phyloP scores from a whole-genome alignment of 2,329 filamentous ascomycete genomes.

The Coccinonectria pachysandricola region DNA sequence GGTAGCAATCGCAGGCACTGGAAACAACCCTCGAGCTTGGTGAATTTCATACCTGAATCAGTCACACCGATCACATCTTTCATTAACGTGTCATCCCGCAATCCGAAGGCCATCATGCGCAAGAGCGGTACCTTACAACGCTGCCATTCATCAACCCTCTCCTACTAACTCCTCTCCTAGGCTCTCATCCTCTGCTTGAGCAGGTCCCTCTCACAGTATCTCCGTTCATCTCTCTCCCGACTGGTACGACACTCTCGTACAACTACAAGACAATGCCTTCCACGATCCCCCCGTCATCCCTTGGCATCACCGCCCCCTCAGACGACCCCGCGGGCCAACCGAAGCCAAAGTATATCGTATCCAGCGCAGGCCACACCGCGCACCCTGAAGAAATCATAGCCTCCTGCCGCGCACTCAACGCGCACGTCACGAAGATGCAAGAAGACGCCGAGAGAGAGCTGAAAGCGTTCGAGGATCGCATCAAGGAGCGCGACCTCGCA shows the following conservation, averaged over 20 bases:
- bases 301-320: constrained; percentile 27
- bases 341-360: constrained; percentile 67
- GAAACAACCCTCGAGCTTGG: neutral
- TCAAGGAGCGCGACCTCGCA: constrained; percentile 56
- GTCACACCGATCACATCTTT: neutral
- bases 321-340: constrained; percentile 24
- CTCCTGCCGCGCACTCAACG: constrained; percentile 68
- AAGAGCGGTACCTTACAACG: constrained; percentile 22
- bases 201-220: constrained; percentile 91
- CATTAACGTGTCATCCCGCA: constrained; percentile 1
- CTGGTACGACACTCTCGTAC: constrained; percentile 85
- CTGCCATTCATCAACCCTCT: neutral
- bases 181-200: constrained; percentile 75
- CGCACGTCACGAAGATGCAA: constrained; percentile 61
- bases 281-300: constrained; percentile 52
- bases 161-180: constrained; percentile 33
- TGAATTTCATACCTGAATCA: no score
- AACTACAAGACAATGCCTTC: constrained; percentile 88
- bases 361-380: constrained; percentile 67
- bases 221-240: constrained; percentile 83
- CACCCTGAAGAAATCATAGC: constrained; percentile 79
- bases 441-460: constrained; percentile 59
- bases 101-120: constrained; percentile 15
- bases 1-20: no score
- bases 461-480: constrained; percentile 57